Evolutionary conservation across 2,329 filamentous ascomycete species (phyloP).

Genomic region (Talaromyces funiculosus): DNA sequence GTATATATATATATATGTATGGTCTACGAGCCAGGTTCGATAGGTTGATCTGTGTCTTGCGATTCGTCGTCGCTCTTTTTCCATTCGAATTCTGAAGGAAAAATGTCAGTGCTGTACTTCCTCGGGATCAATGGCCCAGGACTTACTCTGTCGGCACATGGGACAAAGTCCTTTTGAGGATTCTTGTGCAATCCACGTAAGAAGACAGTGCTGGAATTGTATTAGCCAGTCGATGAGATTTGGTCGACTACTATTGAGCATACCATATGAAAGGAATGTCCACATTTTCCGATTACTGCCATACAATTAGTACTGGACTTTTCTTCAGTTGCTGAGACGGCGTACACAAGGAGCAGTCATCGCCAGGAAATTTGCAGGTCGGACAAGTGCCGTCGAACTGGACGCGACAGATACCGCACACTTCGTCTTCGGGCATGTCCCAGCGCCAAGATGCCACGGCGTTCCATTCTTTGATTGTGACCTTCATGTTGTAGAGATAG

Average conservation of each 20-base stretch:
- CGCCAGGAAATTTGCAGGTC: conserved; percentile 94
- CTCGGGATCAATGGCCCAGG: background rate
- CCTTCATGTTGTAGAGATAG: conserved; percentile 63
- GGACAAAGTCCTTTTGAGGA: conserved; percentile 89
- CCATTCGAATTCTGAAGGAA: conserved; percentile 48
- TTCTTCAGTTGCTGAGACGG: background rate
- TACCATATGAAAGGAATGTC: conserved; percentile 97
- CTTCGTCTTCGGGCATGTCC: conserved; percentile 95
- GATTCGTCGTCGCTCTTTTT: conserved; percentile 38
- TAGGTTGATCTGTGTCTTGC: background rate
- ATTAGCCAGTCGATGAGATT: background rate
- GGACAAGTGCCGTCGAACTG: conserved; percentile 97
- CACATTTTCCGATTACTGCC: conserved; percentile 88
- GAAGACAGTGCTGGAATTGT: conserved; percentile 75
- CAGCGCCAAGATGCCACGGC: conserved; percentile 95
- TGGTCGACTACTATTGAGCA: conserved; percentile 12
- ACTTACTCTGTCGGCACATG: conserved; percentile 90
- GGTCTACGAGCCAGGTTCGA: background rate
- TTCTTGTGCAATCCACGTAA: conserved; percentile 85
- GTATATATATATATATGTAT: background rate
- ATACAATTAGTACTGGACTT: conserved; percentile 1
- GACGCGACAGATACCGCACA: conserved; percentile 96
- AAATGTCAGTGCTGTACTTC: conserved; percentile 17
- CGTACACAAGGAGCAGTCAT: conserved; percentile 82
- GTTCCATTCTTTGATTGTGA: conserved; percentile 89